These are phyloP conservation scores for Gossypium lobatum DNA, from an alignment of 441 rosid genomes.

Conservation along the genomic window DNA sequence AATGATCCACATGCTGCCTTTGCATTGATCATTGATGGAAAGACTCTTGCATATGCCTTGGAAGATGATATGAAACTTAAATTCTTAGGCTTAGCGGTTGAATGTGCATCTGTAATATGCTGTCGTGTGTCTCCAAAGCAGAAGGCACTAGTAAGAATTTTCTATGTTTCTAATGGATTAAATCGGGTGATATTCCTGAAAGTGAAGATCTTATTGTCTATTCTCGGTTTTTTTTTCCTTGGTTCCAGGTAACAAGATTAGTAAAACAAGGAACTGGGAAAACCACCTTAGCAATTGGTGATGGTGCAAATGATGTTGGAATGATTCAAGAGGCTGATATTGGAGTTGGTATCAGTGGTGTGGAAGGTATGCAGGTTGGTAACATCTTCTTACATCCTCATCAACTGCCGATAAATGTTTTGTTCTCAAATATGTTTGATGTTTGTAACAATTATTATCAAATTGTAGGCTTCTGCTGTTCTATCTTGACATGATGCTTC, in stretches of 20 bases:
- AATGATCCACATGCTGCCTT: constrained; percentile 95
- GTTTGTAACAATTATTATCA: background rate
- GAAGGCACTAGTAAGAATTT: constrained; percentile 73
- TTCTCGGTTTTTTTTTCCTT: too few species aligned
- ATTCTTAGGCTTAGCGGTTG: constrained; percentile 82
- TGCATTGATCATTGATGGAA: constrained; percentile 92
- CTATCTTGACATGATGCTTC: background rate
- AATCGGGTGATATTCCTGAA: background rate
- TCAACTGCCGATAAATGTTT: background rate
- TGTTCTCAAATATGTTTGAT: background rate
- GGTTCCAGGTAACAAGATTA: constrained; percentile 74
- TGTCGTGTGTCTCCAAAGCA: constrained; percentile 99
- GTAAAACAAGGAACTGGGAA: constrained; percentile 94
- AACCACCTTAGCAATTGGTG: constrained; percentile 95
- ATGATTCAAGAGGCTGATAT: constrained; percentile 99
- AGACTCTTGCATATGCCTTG: constrained; percentile 71
- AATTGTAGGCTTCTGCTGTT: background rate
- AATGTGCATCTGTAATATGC: too few species aligned
- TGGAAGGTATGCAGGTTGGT: constrained; percentile 99
- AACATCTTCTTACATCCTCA: background rate
- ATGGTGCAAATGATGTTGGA: constrained; percentile 99
- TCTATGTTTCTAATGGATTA: too few species aligned
- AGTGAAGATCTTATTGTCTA: background rate
- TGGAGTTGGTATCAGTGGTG: constrained; percentile 99
- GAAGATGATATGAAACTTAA: constrained; percentile 87